A percentile compares a stretch with the other conserved stretches of the same genome.
Evolutionary conservation across 495 filamentous ascomycete genomes (phyloP).

Genomic region (Corynascus novoguineensis): DNA sequence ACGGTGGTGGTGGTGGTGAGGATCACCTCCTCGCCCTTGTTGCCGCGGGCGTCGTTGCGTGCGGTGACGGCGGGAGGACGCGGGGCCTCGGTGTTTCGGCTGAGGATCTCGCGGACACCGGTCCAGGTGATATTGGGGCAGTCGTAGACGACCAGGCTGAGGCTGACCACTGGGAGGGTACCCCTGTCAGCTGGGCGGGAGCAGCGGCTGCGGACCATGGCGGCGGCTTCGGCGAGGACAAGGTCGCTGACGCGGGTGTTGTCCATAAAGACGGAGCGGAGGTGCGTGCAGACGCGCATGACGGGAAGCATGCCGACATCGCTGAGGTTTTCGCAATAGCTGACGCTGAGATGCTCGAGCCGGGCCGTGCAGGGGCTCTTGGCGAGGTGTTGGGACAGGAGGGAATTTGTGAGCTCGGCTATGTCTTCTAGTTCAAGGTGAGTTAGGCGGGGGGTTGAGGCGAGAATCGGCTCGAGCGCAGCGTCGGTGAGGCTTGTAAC

Average conservation of each 20-base stretch:
- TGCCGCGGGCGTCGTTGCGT: neutral
- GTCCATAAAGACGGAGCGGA: slow-evolving; percentile 78
- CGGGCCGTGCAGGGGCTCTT: slow-evolving; percentile 62
- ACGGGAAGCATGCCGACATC: slow-evolving; percentile 82
- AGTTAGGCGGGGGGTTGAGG: slow-evolving; percentile 66
- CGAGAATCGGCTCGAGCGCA: slow-evolving; percentile 64
- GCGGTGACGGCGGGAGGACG: slow-evolving; percentile 8
- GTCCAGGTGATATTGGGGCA: slow-evolving; percentile 89
- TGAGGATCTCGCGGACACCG: slow-evolving; percentile 79
- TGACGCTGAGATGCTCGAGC: slow-evolving; percentile 78
- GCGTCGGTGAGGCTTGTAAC: slow-evolving; percentile 67
- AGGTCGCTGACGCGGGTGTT: slow-evolving; percentile 89
- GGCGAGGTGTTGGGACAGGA: slow-evolving; percentile 64
- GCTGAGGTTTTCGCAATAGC: slow-evolving; percentile 79
- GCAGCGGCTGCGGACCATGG: slow-evolving; percentile 64
- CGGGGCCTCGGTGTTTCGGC: slow-evolving; percentile 66
- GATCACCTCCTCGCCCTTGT: neutral
- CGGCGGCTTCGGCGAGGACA: slow-evolving; percentile 79
- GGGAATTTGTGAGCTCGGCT: slow-evolving; percentile 63
- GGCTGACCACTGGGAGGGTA: slow-evolving; percentile 42
- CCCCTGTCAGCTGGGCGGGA: slow-evolving; percentile 18
- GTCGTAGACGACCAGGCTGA: slow-evolving; percentile 84
- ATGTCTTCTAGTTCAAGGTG: slow-evolving; percentile 91
- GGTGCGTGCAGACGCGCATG: slow-evolving; percentile 63
- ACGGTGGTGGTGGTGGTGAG: neutral